phyloP scores from a whole-genome alignment of 108 stramenopile species.

The Discostella pseudostelligera region DNA sequence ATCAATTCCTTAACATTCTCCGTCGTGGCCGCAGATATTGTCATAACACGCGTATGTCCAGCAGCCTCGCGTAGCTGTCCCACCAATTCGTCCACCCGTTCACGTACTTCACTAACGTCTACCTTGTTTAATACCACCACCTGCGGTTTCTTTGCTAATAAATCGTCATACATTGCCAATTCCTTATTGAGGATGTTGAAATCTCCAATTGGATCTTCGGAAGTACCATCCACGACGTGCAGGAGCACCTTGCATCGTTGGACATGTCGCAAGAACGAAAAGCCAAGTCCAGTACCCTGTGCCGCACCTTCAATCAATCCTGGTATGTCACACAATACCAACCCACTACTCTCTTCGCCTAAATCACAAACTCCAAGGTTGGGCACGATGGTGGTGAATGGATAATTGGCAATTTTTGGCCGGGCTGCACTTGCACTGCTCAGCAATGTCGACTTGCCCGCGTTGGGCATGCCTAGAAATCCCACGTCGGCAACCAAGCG shows the following conservation, averaged over 20 bases:
- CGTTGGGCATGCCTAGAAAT: slow-evolving; percentile 96
- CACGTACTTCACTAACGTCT: slow-evolving; percentile 86
- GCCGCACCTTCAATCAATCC: slow-evolving; percentile 91
- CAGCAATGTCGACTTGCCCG: slow-evolving; percentile 95
- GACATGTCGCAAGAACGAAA: slow-evolving; percentile 89
- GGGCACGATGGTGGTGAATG: slow-evolving; percentile 96
- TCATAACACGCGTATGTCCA: slow-evolving; percentile 78
- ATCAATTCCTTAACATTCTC: slow-evolving; percentile 90
- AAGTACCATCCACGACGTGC: slow-evolving; percentile 94
- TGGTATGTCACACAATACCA: slow-evolving; percentile 93
- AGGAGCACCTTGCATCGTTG: slow-evolving; percentile 90
- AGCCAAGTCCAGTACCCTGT: slow-evolving; percentile 83
- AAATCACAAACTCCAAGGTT: slow-evolving; percentile 94
- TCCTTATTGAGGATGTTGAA: slow-evolving; percentile 93
- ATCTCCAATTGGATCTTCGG: slow-evolving; percentile 91
- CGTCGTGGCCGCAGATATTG: slow-evolving; percentile 87
- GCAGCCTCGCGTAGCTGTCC: slow-evolving; percentile 68
- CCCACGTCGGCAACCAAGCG: slow-evolving; percentile 97
- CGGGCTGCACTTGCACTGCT: slow-evolving; percentile 82
- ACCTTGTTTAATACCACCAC: slow-evolving; percentile 96
- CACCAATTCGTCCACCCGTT: slow-evolving; percentile 66
- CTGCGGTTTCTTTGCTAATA: slow-evolving; percentile 89
- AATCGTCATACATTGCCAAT: slow-evolving; percentile 78
- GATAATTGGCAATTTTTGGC: slow-evolving; percentile 98
- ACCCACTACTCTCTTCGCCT: slow-evolving; percentile 75